phyloP scores from a whole-genome alignment of 2,329 filamentous ascomycete genomes.

The Fusarium annulatum region DNA sequence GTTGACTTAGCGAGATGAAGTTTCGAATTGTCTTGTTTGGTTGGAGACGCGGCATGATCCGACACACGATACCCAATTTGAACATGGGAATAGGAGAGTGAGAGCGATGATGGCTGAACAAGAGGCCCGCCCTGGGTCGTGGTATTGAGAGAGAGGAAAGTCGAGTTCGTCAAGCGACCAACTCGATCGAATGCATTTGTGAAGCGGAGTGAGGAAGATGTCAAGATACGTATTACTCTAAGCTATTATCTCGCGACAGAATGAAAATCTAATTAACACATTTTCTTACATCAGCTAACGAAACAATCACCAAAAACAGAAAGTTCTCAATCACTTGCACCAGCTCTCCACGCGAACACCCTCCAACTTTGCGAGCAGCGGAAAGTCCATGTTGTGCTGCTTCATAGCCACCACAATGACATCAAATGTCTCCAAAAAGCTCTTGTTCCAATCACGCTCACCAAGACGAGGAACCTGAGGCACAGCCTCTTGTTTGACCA shows the following conservation, averaged over 20 bases:
- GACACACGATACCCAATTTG: neutral
- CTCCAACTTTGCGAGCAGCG: neutral
- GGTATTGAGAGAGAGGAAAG: no score
- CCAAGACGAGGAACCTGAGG: neutral
- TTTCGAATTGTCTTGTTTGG: no score
- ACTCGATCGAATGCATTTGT: rapidly evolving
- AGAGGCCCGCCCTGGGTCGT: no score
- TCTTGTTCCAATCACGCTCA: neutral
- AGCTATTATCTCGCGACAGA: neutral
- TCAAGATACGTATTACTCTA: neutral
- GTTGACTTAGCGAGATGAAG: neutral
- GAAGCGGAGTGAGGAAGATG: rapidly evolving
- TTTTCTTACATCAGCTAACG: neutral
- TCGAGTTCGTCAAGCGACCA: neutral
- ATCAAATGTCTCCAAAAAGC: neutral
- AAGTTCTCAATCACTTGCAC: neutral
- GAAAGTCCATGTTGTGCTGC: neutral
- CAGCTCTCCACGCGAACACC: neutral
- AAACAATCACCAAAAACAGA: neutral
- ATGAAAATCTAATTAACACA: neutral
- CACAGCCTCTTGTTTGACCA: neutral
- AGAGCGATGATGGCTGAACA: rapidly evolving
- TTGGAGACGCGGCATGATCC: neutral
- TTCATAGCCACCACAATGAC: neutral
- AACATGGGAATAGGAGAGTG: rapidly evolving